These are phyloP conservation scores for Thalassiosira mediterranea DNA, from an alignment of 352 stramenopile species.

Conservation along the genomic window DNA sequence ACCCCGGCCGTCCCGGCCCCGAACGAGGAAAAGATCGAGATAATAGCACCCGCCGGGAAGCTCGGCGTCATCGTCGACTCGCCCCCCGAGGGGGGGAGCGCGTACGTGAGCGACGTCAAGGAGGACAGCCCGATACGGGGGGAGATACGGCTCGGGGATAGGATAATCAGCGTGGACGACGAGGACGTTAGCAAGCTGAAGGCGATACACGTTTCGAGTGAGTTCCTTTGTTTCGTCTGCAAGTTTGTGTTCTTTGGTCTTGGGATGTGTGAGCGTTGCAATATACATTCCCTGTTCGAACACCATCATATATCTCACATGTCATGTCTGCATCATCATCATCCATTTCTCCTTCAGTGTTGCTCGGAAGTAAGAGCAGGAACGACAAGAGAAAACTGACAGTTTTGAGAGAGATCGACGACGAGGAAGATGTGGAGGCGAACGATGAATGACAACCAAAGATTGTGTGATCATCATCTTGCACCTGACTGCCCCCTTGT, in stretches of 20 bases:
- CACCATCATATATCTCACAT: too few species aligned
- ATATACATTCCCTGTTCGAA: not conserved
- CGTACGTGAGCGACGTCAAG: constrained; percentile 46
- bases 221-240: not conserved
- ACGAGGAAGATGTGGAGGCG: too few species aligned
- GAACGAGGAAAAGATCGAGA: not conserved
- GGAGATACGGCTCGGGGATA: constrained; percentile 53
- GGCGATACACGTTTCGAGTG: constrained; percentile 24
- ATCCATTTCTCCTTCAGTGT: not conserved
- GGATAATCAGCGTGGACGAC: constrained; percentile 56
- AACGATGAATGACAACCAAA: too few species aligned
- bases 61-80: constrained; percentile 39
- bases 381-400: constrained; percentile 17
- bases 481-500: too few species aligned
- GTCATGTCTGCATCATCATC: too few species aligned
- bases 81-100: constrained; percentile 1
- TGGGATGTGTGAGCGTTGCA: too few species aligned
- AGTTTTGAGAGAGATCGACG: constrained; percentile 1
- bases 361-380: constrained; percentile 26
- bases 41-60: constrained; percentile 28
- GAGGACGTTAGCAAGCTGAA: constrained; percentile 40
- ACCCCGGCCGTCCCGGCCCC: not conserved
- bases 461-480: too few species aligned
- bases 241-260: too few species aligned
- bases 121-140: constrained; percentile 65